Percentiles rank a stretch among this genome's conserved stretches.
Conservation (phyloP, 1,284 basidiomycete species). For the Macrocybe sp. region DNA sequence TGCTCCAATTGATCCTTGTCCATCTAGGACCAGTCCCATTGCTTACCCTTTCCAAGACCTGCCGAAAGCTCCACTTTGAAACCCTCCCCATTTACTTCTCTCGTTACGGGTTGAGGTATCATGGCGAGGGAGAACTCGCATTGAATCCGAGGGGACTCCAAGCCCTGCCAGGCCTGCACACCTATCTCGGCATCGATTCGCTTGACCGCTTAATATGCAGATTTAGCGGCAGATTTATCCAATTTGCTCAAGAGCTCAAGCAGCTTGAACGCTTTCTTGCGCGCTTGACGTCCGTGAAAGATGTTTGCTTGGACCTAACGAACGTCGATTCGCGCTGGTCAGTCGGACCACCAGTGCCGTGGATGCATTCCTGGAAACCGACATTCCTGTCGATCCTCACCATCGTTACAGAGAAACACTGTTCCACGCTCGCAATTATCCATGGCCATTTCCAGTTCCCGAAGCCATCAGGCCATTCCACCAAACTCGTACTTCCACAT, state of each 20-base stretch:
- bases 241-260: constrained; percentile 11
- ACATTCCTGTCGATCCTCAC: no score
- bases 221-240: constrained; percentile 11
- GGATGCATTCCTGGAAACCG: no score
- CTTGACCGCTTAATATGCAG: constrained; percentile 15
- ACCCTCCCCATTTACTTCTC: constrained; percentile 16
- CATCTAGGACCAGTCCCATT: constrained; percentile 10
- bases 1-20: constrained; percentile 14
- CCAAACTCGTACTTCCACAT: constrained; percentile 3
- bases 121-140: constrained; percentile 8
- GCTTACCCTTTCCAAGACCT: constrained; percentile 11
- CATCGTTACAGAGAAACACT: no score
- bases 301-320: constrained; percentile 12
- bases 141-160: constrained; percentile 9
- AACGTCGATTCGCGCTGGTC: constrained; percentile 16
- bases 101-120: constrained; percentile 11
- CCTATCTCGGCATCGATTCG: constrained; percentile 10
- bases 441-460: constrained; percentile 8
- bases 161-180: constrained; percentile 15
- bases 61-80: constrained; percentile 13
- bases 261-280: constrained; percentile 13
- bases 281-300: constrained; percentile 7
- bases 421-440: constrained; percentile 1
- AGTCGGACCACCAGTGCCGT: no score
- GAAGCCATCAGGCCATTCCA: constrained; percentile 4